Conservation (phyloP, 805 yeast genomes). For the Candida incommunis region DNA sequence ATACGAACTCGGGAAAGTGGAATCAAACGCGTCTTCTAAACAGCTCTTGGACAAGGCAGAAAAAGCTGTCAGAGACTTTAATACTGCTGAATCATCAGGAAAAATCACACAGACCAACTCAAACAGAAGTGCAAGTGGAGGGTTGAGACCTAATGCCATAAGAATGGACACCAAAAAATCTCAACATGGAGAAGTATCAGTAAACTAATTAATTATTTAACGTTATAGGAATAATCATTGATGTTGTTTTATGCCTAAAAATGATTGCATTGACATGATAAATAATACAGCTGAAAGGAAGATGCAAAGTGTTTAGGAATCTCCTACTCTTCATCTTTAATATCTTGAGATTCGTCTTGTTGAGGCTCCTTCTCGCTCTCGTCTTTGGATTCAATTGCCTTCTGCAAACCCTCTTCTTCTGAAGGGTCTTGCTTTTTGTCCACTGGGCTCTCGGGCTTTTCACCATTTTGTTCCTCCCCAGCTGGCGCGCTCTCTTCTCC, state of each 20-base stretch:
- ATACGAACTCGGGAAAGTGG: conserved; percentile 18
- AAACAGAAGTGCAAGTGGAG: conserved; percentile 1
- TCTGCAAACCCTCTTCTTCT: not conserved
- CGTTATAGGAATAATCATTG: not conserved
- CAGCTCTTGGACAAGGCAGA: conserved; percentile 1
- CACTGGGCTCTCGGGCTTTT: no score
- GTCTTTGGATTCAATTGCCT: conserved; percentile 6
- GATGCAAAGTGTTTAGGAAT: no score
- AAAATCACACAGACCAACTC: not conserved
- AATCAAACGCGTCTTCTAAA: not conserved
- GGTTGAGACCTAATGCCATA: conserved; percentile 8
- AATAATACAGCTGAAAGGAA: no score
- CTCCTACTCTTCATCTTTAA: no score
- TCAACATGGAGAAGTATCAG: not conserved
- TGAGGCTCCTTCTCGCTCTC: conserved; percentile 6
- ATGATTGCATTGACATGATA: no score
- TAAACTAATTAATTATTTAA: not conserved
- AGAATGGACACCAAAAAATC: not conserved
- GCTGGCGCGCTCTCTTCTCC: no score
- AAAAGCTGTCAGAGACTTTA: not conserved
- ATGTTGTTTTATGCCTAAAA: no score
- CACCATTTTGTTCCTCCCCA: not conserved
- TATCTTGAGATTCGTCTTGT: no score
- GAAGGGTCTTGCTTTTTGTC: no score
- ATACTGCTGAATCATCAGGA: no score